Percentiles rank a stretch among this genome's conserved stretches.
These are phyloP conservation scores for Holtermannia corniformis DNA, from an alignment of 768 basidiomycete genomes.

Conservation along the genomic window DNA sequence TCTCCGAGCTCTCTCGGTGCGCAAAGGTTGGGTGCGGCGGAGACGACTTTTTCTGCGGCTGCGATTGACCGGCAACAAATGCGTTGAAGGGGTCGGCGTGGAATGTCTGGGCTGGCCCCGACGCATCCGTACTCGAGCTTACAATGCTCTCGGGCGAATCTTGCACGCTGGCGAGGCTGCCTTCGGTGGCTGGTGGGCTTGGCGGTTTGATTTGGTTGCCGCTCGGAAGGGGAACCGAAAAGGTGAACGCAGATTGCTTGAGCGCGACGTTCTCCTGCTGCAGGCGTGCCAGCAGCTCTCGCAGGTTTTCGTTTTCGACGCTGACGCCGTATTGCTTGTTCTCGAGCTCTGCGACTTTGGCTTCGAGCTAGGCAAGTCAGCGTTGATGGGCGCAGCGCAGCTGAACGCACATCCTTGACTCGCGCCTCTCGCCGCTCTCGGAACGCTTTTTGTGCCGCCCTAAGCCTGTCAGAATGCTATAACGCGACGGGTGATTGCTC, in stretches of 20 bases:
- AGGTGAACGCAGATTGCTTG: conserved; percentile 75
- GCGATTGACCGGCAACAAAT: conserved; percentile 2
- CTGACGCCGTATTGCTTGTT: conserved; percentile 62
- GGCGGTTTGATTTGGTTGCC: conserved; percentile 1
- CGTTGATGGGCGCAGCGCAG: not conserved
- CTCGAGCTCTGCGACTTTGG: conserved; percentile 77
- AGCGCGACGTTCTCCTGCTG: conserved; percentile 79
- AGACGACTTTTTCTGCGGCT: not conserved
- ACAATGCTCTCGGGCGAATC: conserved; percentile 14
- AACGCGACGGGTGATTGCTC: too few relatives aligned
- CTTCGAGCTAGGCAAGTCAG: conserved; percentile 59
- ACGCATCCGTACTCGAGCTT: conserved; percentile 2
- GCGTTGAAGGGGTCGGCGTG: conserved; percentile 19
- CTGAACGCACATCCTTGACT: conserved; percentile 74
- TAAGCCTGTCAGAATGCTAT: too few relatives aligned
- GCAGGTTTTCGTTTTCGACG: conserved; percentile 79
- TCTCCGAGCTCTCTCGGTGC: not conserved
- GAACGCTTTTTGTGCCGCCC: conserved; percentile 94
- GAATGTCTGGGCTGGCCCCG: conserved; percentile 1
- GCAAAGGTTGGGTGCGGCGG: not conserved
- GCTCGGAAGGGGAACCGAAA: conserved; percentile 54
- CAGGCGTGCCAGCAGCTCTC: conserved; percentile 70
- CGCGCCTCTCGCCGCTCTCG: conserved; percentile 95
- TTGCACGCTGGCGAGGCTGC: conserved; percentile 1
- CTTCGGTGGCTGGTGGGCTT: not conserved